Percentiles rank a stretch among this genome's conserved stretches.
These are phyloP conservation scores for Helicocarpus griseus DNA, from an alignment of 2,329 filamentous ascomycete species.

Conservation along the genomic window DNA sequence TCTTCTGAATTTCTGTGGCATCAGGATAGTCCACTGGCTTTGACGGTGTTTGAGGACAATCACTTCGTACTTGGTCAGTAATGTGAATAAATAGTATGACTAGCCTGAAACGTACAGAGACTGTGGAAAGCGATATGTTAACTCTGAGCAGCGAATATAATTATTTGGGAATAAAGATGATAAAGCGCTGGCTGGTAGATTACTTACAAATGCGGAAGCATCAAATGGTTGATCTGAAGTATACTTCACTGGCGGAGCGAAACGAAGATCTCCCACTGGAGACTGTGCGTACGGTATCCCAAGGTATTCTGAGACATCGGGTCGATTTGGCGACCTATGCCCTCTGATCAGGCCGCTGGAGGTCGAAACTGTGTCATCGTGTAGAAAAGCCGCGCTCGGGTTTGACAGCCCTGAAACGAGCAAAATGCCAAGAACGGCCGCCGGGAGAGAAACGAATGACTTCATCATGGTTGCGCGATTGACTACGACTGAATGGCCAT, in stretches of 20 bases:
- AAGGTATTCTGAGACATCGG: constrained; percentile 12
- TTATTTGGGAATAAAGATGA: too few relatives aligned
- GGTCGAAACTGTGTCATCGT: constrained; percentile 9
- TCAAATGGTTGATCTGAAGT: constrained; percentile 2
- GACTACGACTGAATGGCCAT: neutral
- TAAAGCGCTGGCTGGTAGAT: too few relatives aligned
- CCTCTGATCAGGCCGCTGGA: constrained; percentile 10
- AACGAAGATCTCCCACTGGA: constrained; percentile 9
- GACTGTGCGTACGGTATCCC: constrained; percentile 12
- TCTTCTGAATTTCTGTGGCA: constrained; percentile 1
- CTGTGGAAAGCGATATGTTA: too few relatives aligned
- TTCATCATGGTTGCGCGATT: constrained; percentile 2
- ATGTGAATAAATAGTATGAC: neutral
- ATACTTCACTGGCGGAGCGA: constrained; percentile 7
- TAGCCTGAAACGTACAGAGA: constrained; percentile 1
- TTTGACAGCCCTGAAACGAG: neutral
- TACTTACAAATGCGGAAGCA: neutral
- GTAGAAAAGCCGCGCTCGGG: neutral
- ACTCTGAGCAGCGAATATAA: too few relatives aligned
- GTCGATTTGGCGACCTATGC: constrained; percentile 7
- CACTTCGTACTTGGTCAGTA: neutral
- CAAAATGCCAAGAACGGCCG: neutral
- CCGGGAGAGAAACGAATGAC: constrained; percentile 8
- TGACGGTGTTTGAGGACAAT: constrained; percentile 1
- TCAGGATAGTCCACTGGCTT: constrained; percentile 5